Evolutionary conservation across 2,329 filamentous ascomycete genomes (phyloP), one percentile per base, ranked within the genome.

Genomic region (Nemania abortiva): DNA sequence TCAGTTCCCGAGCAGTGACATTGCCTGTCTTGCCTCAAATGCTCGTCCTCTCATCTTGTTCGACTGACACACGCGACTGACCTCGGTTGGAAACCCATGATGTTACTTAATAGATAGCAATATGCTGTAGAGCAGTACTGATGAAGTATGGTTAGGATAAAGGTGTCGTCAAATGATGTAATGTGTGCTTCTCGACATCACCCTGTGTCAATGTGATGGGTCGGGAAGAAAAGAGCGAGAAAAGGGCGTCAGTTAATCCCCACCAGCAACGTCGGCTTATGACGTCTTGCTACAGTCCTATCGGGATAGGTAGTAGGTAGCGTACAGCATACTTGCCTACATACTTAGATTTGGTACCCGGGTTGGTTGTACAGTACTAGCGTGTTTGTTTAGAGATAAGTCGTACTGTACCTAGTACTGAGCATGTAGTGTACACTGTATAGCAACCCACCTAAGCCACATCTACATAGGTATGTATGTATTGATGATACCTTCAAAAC

Each of bases 251-350:
- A 29, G 15, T 29, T 29, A 27, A 13, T 20, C 49, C 22, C 49
- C 49, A 29, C 49, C 22, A 7, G 10, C 22, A 27, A 15, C 24
- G 49, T 15, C 49, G 11, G 22, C 24, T 52, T 54, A 54, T 54
- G 52, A 54, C 52, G 52, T 54, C 29, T 27, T 54, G 22, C 6
- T n/a, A 47, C 15, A 34, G 29, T 54, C 49, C 49, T 9, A 34
- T 54, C 52, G 27, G 27, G 52, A 54, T 18, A n/a, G n/a, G n/a
- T n/a, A n/a, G n/a, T n/a, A n/a, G n/a, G n/a, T 31, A 54, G 52
- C 52, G 52, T 34, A 5, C 5, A 47, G 3, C n/a, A 47, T n/a
- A n/a, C n/a, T n/a, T n/a, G n/a, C n/a, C n/a, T n/a, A n/a, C n/a
- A n/a, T n/a, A n/a, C n/a, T n/a, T n/a, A n/a, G n/a, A n/a, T n/a